Percentiles rank a stretch among this genome's conserved stretches.
Evolutionary conservation across 306 rosid species (phyloP).

Genomic region (Elaeagnus macrophylla): DNA sequence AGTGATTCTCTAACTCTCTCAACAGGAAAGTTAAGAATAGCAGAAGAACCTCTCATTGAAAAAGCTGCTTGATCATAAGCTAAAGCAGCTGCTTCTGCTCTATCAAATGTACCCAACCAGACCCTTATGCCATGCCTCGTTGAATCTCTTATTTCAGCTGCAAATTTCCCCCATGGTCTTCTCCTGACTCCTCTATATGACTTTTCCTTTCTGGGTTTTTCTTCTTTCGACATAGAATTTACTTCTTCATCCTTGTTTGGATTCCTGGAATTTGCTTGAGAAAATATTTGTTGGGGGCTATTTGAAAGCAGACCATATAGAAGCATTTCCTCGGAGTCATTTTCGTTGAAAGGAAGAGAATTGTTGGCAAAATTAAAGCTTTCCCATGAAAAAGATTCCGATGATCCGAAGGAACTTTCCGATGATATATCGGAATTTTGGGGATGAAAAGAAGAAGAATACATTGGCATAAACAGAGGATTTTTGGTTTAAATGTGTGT

Average conservation of each 20-base stretch:
- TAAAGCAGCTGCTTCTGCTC: conserved; percentile 82
- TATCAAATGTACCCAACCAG: conserved; percentile 96
- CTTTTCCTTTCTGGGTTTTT: conserved; percentile 38
- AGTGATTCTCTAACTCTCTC: conserved; percentile 74
- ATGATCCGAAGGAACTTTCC: conserved; percentile 48
- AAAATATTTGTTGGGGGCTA: conserved; percentile 8
- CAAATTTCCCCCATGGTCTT: conserved; percentile 95
- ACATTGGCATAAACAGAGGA: conserved; percentile 21
- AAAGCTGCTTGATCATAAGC: conserved; percentile 96
- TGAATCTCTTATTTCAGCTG: conserved; percentile 91
- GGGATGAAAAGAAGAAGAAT: conserved; percentile 33
- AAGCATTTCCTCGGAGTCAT: conserved; percentile 87
- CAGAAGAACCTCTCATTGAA: conserved; percentile 71
- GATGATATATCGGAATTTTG: conserved; percentile 46
- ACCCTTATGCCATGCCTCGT: conserved; percentile 76
- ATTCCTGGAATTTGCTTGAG: neutral
- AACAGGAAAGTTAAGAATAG: conserved; percentile 70
- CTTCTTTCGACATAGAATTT: conserved; percentile 27
- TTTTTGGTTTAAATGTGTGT: no score
- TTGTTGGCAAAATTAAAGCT: conserved; percentile 13
- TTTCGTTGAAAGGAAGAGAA: conserved; percentile 75
- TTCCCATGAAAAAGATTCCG: conserved; percentile 39
- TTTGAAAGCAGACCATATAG: conserved; percentile 59
- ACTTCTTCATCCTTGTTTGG: conserved; percentile 62
- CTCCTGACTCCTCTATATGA: conserved; percentile 67